Evolutionary conservation across 352 stramenopile species (phyloP).

Genomic region (Phytophthora quininea): DNA sequence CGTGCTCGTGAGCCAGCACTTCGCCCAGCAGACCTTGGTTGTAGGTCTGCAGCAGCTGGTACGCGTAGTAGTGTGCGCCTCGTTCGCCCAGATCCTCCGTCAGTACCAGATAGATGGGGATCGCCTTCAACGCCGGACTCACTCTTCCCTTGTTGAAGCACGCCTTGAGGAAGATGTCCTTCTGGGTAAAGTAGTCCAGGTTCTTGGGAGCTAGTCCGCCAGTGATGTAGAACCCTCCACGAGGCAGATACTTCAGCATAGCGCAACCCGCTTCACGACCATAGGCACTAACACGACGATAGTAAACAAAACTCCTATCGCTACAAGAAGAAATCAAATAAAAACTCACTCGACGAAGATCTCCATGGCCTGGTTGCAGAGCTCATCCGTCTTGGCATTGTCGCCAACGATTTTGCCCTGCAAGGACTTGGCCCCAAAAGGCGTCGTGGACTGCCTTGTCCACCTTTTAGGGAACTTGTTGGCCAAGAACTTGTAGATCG

Average conservation of each 20-base stretch:
- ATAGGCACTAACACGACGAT: slow-evolving; percentile 76
- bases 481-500: slow-evolving; percentile 96
- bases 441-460: slow-evolving; percentile 79
- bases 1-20: slow-evolving; percentile 32
- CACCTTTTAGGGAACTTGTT: slow-evolving; percentile 91
- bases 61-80: slow-evolving; percentile 89
- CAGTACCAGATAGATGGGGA: slow-evolving; percentile 90
- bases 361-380: slow-evolving; percentile 91
- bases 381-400: slow-evolving; percentile 82
- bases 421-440: slow-evolving; percentile 68
- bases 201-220: slow-evolving; percentile 97
- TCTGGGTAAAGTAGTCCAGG: slow-evolving; percentile 92
- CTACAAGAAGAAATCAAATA: slow-evolving; percentile 9
- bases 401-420: slow-evolving; percentile 88
- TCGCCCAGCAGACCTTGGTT: slow-evolving; percentile 44
- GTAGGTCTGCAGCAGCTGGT: slow-evolving; percentile 77
- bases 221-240: slow-evolving; percentile 96
- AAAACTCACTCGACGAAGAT: slow-evolving; percentile 92
- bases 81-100: slow-evolving; percentile 92
- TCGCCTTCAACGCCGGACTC: slow-evolving; percentile 67
- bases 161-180: slow-evolving; percentile 79
- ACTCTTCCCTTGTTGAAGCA: slow-evolving; percentile 92
- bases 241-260: slow-evolving; percentile 96
- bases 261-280: slow-evolving; percentile 94
- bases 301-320: background rate